phyloP scores from a whole-genome alignment of 1,139 yeast genomes.

The Wickerhamomyces sp. region DNA sequence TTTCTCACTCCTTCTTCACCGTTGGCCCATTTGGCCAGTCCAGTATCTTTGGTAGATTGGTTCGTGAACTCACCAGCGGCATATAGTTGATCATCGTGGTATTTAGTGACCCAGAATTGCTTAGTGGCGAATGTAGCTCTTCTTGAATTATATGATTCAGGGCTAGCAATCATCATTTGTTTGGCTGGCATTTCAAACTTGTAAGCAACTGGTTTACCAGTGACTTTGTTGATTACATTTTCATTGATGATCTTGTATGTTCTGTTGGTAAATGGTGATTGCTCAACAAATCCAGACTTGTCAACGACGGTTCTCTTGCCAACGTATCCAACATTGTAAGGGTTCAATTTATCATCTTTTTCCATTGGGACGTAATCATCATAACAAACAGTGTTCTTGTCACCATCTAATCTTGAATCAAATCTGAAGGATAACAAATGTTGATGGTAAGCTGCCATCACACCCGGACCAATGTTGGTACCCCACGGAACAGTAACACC shows the following conservation, averaged over 20 bases:
- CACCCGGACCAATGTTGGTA: constrained; percentile 80
- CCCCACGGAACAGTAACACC: constrained; percentile 78
- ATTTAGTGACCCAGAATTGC: constrained; percentile 60
- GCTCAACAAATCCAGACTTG: constrained; percentile 69
- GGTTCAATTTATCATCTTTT: constrained; percentile 51
- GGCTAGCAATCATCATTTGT: constrained; percentile 55
- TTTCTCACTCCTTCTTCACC: constrained; percentile 72
- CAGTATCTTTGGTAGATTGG: constrained; percentile 51
- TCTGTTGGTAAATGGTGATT: constrained; percentile 73
- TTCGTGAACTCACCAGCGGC: constrained; percentile 67
- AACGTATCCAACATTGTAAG: constrained; percentile 72
- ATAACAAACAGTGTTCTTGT: constrained; percentile 69
- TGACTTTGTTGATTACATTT: constrained; percentile 67
- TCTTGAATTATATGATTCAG: constrained; percentile 47
- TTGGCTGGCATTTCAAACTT: constrained; percentile 76
- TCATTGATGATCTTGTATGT: constrained; percentile 78
- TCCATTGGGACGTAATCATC: constrained; percentile 73
- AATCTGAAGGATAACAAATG: constrained; percentile 80
- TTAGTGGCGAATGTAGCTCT: constrained; percentile 57
- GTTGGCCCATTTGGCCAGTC: constrained; percentile 55
- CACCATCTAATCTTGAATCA: constrained; percentile 87
- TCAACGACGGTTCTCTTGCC: constrained; percentile 64
- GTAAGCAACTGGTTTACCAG: constrained; percentile 79
- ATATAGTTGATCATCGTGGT: constrained; percentile 49
- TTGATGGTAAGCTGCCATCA: constrained; percentile 86